Base-by-base conservation (phyloP, 2,329 filamentous ascomycete species). In the Ilyonectria sp. region DNA sequence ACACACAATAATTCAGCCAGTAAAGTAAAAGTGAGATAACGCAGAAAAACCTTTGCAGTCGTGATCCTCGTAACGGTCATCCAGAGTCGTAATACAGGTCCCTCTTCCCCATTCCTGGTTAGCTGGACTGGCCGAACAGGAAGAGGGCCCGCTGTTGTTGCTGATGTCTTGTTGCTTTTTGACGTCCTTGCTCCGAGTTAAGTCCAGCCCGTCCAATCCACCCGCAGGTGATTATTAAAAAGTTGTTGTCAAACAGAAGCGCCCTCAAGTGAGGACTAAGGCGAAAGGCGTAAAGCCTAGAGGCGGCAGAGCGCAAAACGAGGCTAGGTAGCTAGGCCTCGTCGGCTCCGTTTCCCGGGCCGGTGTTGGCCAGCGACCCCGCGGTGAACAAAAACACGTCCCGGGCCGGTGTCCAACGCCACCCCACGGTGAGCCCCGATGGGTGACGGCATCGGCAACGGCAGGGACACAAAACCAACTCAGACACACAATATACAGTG, bases 1-100 rank as follows among this genome's bases (percentile, higher is more conserved):
- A 52, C 54, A 60, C 63, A 60, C 43, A 74, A 69, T 71, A 70
- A 71, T 70, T 67, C 70, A 73, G 70, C 71, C 69, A 72, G 56
- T 67, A 61, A 47, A 44, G 35, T 37, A 53, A 65, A 69, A 55
- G 29, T 56, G 33, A 54, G 69, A 74, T 71, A 73, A 68, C 61
- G 68, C 67, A 72, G 69, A 63, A 57, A 58, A 52, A 37, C 37
- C 26, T 52, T 60, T 61, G 71, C 69, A 71, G 60, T 76, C 74
- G 63, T 76, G 60, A 65, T 74, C 67, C 67, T 76, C 74, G 65
- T 76, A 74, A 76, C 68, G 70, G 73, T 76, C 74, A 68, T 76
- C 65, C 73, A 75, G 72, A 69, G 70, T 76, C 74, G 69, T 76
- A 66, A 74, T 75, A 70, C 69, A 71, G 69, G 68, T 65, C 55